Conservation (phyloP, 805 yeast genomes). For the Cyberlindnera japonica region DNA sequence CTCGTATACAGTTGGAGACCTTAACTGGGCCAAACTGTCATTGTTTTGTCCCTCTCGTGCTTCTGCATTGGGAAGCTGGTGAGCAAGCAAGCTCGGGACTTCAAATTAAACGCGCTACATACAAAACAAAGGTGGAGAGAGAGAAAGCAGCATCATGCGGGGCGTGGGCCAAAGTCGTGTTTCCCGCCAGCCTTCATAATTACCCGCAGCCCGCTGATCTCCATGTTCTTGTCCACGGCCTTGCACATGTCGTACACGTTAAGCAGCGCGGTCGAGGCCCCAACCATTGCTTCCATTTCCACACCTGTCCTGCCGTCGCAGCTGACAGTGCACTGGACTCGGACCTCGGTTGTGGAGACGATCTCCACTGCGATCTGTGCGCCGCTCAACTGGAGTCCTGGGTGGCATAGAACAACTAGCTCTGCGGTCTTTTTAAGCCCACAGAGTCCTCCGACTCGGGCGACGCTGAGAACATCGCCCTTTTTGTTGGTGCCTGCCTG, state of each 20-base stretch:
- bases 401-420: slow-evolving; percentile 50
- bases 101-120: too few species aligned
- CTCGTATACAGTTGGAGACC: too few species aligned
- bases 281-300: slow-evolving; percentile 54
- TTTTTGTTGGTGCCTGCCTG: slow-evolving; percentile 38
- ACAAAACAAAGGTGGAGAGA: neutral
- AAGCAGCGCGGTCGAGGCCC: slow-evolving; percentile 39
- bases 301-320: slow-evolving; percentile 53
- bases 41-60: too few species aligned
- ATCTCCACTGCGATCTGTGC: slow-evolving; percentile 33
- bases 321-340: slow-evolving; percentile 37
- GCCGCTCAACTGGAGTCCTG: slow-evolving; percentile 40
- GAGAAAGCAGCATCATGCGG: neutral
- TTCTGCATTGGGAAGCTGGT: too few species aligned
- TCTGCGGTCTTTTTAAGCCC: slow-evolving; percentile 46
- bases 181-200: slow-evolving; percentile 43
- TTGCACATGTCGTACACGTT: slow-evolving; percentile 59
- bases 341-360: slow-evolving; percentile 23
- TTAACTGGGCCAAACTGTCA: too few species aligned
- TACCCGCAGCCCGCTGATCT: slow-evolving; percentile 36
- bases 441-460: slow-evolving; percentile 50
- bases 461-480: slow-evolving; percentile 48
- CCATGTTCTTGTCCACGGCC: slow-evolving; percentile 50
- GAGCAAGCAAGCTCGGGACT: too few species aligned
- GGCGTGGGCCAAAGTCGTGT: slow-evolving; percentile 20